Base-by-base conservation (phyloP, 371 early-diverging fungal genomes). In the Rhizopus microsporus region DNA sequence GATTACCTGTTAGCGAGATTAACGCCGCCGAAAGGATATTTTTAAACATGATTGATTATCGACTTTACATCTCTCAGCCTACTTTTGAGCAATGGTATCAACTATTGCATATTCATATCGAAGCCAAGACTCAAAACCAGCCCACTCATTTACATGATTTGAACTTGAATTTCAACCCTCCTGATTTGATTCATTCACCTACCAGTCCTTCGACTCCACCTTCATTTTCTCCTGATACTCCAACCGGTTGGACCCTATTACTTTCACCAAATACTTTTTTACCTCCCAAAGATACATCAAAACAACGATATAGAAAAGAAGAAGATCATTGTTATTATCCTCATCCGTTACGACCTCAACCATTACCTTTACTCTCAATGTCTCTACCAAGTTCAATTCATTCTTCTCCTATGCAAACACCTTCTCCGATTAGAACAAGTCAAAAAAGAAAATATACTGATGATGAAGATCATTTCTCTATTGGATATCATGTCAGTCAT, bases 1-100 rank as follows among this genome's bases (percentile, higher is more conserved):
- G 85, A 47, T 77, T 90, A 38, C 82, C 89, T 29, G 79, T 88
- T 6, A 47, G 69, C 15, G 89, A 92, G 74, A 83, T 92, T 62
- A 85, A 86, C 73, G 80, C 80, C 34, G 85, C 89, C 56, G 90
- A 90, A 71, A 71, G 82, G 9, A 80, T 78, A 38, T 90, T 90
- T 69, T 59, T 90, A 13, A 70, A 83, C 40, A 69, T 87, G 55
- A 83, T 90, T 50, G 82, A 88, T 60, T 86, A 90, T 60, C 72
- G 76, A 33, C 74, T 90, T n/a, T 85, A 84, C 56, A 87, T 89
- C 31, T 74, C 80, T 23, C 80, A 78, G 35, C 65, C 71, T 15
- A 78, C 83, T 0, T 89, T 89, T 66, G 84, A 84, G 54, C 69
- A 76, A 61, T 89, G 90, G 84, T 82, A 82, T 55, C 80, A 77